A percentile compares a stretch with the other conserved stretches of the same genome.
These are phyloP conservation scores for Fraxinus platypoda DNA, from an alignment of 305 asterid species.

Conservation along the genomic window DNA sequence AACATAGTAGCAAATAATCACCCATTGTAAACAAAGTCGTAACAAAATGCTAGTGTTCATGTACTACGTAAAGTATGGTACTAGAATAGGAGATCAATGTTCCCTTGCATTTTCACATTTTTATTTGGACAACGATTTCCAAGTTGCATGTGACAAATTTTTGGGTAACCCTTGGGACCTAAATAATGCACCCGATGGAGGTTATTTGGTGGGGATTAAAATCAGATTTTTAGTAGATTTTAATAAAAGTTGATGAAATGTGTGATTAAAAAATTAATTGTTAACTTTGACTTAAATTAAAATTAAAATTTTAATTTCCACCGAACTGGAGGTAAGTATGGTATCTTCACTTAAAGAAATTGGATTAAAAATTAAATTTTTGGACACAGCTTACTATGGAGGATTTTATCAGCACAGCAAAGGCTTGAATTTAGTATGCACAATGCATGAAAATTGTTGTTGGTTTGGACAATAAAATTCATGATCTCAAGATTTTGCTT, in stretches of 20 bases:
- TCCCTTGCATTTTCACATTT: conserved; percentile 36
- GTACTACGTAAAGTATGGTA: background rate
- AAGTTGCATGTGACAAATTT: conserved; percentile 44
- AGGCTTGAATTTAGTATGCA: conserved; percentile 42
- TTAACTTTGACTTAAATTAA: too few species aligned
- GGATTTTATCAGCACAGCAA: conserved; percentile 57
- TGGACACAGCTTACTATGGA: conserved; percentile 44
- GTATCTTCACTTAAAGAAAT: too few species aligned
- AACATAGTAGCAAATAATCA: background rate
- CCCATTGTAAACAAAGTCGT: background rate
- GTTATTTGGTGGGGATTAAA: conserved; percentile 8
- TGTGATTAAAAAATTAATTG: too few species aligned
- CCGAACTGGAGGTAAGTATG: too few species aligned
- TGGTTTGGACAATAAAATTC: conserved; percentile 53
- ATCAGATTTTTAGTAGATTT: too few species aligned
- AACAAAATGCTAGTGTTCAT: background rate
- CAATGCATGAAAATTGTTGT: conserved; percentile 71
- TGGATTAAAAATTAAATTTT: conserved; percentile 37
- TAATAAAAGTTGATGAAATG: too few species aligned
- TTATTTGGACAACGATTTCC: conserved; percentile 39
- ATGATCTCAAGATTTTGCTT: conserved; percentile 50
- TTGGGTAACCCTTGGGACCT: conserved; percentile 24
- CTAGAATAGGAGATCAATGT: background rate
- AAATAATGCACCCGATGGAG: conserved; percentile 43
- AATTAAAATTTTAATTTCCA: too few species aligned